These are phyloP conservation scores for Mycena vitilis DNA, from an alignment of 768 basidiomycete species.

Conservation along the genomic window DNA sequence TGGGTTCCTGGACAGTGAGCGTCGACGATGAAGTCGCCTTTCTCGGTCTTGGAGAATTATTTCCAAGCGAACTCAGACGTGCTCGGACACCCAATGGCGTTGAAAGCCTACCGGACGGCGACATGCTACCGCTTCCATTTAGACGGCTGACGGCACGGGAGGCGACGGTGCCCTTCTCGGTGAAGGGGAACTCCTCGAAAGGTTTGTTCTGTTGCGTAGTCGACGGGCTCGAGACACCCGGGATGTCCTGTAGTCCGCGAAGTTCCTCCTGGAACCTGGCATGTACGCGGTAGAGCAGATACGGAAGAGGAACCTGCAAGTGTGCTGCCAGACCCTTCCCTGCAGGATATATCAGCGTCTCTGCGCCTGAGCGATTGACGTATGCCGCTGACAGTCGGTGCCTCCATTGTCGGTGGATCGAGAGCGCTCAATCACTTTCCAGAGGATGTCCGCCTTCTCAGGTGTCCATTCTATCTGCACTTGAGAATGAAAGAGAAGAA, in stretches of 20 bases:
- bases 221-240: constrained; percentile 67
- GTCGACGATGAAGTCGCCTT: constrained; percentile 78
- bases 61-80: constrained; percentile 75
- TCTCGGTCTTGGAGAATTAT: constrained; percentile 61
- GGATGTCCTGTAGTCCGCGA: constrained; percentile 78
- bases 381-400: constrained; percentile 75
- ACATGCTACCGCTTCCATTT: constrained; percentile 49
- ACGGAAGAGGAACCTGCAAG: constrained; percentile 84
- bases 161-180: constrained; percentile 45
- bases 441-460: constrained; percentile 86
- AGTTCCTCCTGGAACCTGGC: constrained; percentile 89
- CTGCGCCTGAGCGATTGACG: constrained; percentile 10
- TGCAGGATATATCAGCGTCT: constrained; percentile 43
- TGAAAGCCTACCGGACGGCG: constrained; percentile 56
- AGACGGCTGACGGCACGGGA: constrained; percentile 46
- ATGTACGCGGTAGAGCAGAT: constrained; percentile 86
- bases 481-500: constrained; percentile 27
- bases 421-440: constrained; percentile 88
- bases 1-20: constrained; percentile 71
- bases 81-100: constrained; percentile 77
- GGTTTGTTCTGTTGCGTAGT: constrained; percentile 47
- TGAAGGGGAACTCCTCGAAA: constrained; percentile 39
- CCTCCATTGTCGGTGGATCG: constrained; percentile 77
- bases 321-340: constrained; percentile 88
- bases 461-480: constrained; percentile 84